A percentile compares a stretch with the other conserved stretches of the same genome.
Conservation (phyloP, 495 filamentous ascomycete genomes). For the Trichoderma gamsii region DNA sequence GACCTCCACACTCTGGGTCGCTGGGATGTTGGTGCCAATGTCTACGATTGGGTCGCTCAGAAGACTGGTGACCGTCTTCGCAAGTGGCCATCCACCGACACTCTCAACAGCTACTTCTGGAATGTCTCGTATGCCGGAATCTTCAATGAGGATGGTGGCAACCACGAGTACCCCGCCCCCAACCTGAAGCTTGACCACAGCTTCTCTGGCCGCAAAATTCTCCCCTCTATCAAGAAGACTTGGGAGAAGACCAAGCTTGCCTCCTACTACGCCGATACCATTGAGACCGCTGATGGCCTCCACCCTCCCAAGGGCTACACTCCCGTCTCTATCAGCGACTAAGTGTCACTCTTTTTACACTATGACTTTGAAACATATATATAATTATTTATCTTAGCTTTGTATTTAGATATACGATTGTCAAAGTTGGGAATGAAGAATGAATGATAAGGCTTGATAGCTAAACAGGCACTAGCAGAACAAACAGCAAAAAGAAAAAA, state of each 20-base stretch:
- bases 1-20: conserved; percentile 39
- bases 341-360: not conserved
- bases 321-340: not conserved
- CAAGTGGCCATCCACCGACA: not conserved
- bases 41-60: conserved; percentile 40
- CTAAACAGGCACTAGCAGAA: not conserved
- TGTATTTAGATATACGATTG: not conserved
- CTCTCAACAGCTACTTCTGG: conserved; percentile 25
- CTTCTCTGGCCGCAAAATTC: conserved; percentile 32
- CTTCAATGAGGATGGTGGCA: conserved; percentile 32
- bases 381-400: not conserved
- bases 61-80: conserved; percentile 30
- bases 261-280: conserved; percentile 32
- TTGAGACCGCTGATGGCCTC: conserved; percentile 38
- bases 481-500: not conserved
- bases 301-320: conserved; percentile 31
- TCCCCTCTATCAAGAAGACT: conserved; percentile 31
- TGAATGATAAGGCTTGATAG: not conserved
- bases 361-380: not conserved
- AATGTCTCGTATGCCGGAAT: conserved; percentile 42
- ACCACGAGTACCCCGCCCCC: conserved; percentile 27
- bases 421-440: not conserved
- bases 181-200: conserved; percentile 23
- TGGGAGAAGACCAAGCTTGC: conserved; percentile 29
- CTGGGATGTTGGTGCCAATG: conserved; percentile 51